Evolutionary conservation across 139 green algal species (phyloP).

Genomic region (Raphidocelis subcapitata): DNA sequence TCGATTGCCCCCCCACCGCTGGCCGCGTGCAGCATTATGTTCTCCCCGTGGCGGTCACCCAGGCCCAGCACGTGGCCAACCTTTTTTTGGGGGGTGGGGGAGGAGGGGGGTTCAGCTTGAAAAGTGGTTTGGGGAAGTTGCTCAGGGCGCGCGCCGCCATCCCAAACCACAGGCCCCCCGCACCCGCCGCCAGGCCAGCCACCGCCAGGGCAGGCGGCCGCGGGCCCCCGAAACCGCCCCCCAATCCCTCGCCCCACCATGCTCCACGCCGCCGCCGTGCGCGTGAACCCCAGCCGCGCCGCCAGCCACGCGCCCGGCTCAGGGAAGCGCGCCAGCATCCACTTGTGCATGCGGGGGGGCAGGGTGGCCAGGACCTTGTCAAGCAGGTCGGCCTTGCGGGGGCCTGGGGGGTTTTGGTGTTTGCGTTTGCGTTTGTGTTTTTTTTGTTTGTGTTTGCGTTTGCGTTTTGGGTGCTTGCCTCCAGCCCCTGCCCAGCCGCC

Average conservation of each 20-base stretch:
- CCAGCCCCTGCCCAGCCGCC: no score
- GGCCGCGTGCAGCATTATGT: constrained; percentile 87
- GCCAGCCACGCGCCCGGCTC: constrained; percentile 87
- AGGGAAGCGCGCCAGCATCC: constrained; percentile 70
- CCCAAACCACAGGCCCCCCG: no score
- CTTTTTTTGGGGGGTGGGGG: constrained; percentile 47
- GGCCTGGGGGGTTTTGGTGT: no score
- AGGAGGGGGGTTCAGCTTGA: constrained; percentile 29
- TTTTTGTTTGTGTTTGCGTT: no score
- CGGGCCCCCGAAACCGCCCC: no score
- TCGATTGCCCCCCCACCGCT: no score
- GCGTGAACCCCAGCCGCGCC: constrained; percentile 76
- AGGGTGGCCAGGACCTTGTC: constrained; percentile 63
- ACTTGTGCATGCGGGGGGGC: constrained; percentile 86
- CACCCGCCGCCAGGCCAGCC: no score
- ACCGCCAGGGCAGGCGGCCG: no score
- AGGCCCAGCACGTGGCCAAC: constrained; percentile 78
- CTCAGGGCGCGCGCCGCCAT: no score
- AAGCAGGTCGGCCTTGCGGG: constrained; percentile 24
- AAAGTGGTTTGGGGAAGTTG: background rate
- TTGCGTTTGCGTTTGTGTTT: no score
- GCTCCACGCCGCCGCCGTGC: constrained; percentile 76
- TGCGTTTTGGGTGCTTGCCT: no score
- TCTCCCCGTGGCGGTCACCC: constrained; percentile 94
- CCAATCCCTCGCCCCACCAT: constrained; percentile 44